Evolutionary conservation across 257 asterid genomes (phyloP), one percentile per base, ranked within the genome.

Genomic region (Ligustrum vulgare): DNA sequence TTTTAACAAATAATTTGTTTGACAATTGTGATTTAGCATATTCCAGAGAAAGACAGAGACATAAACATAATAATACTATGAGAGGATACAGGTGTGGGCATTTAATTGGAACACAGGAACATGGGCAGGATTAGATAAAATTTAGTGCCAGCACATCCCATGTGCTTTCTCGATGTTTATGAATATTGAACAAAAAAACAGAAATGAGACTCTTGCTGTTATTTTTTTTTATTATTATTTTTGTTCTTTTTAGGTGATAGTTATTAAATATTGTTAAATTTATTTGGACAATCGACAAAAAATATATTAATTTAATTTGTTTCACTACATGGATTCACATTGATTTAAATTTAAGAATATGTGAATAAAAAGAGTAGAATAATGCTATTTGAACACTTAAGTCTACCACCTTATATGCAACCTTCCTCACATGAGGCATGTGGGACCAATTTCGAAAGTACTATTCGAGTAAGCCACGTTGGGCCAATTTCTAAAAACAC

Each of bases 81-180:
- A 58, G 16, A 56, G 34, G 15, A 23, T 0, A 20, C 80, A 78
- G 74, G 82, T 77, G 82, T 77, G 60, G 45, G 82, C 82, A 84
- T 75, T 83, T 76, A 86, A 78, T 83, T 81, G 89, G 87, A 77
- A 74, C 63, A 56, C 72, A 65, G 80, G 73, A 75, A 70, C 82
- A 85, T 84, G 83, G 80, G 79, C 35, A 65, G 70, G 72, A 31
- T 66, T 68, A 73, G 35, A 31, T 34, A 23, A 58, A 65, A 62
- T 43, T 43, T 35, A n/a, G 69, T 72, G 78, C 76, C 88, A 84
- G 79, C 82, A 65, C 6, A 70, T 28, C 74, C 87, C 88, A 81
- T 79, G 88, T 81, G 85, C 78, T 72, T 34, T 9, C 20, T 56
- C 35, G 18, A 16, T 33, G 20, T 73, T 70, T 70, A 69, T 77